phyloP scores from a whole-genome alignment of 2,329 filamentous ascomycete genomes.

The Ilyonectria robusta region DNA sequence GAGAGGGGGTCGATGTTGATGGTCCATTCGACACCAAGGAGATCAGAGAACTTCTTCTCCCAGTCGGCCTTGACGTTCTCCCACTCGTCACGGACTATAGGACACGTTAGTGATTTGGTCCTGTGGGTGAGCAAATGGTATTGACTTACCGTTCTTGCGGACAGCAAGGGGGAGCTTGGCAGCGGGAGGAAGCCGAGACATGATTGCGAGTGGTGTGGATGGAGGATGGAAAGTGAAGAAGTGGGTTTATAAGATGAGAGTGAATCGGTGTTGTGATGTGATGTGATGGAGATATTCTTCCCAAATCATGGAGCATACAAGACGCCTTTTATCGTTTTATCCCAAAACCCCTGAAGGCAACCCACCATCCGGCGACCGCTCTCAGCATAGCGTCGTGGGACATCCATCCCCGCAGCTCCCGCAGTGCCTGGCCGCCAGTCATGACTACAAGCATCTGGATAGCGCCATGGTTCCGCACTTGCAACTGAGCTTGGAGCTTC shows the following conservation, averaged over 20 bases:
- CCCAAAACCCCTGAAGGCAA: conserved; percentile 22
- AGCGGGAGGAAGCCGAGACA: conserved; percentile 58
- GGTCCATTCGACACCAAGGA: conserved; percentile 65
- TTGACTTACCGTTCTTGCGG: conserved; percentile 64
- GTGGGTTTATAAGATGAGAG: neutral
- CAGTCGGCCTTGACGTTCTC: conserved; percentile 61
- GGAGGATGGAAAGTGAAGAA: neutral
- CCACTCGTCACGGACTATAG: conserved; percentile 66
- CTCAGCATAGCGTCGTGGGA: conserved; percentile 16
- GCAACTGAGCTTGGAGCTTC: conserved; percentile 9
- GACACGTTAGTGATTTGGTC: neutral
- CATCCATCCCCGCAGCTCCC: neutral
- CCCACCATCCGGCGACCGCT: conserved; percentile 14
- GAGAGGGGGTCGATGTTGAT: conserved; percentile 62
- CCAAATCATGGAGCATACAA: neutral
- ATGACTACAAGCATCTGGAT: conserved; percentile 3
- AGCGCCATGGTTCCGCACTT: conserved; percentile 1
- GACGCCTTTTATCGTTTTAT: conserved; percentile 16
- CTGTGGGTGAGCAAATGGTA: neutral
- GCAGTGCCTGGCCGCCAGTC: neutral
- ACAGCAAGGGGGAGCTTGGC: conserved; percentile 66
- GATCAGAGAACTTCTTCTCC: conserved; percentile 60
- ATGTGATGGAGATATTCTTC: neutral
- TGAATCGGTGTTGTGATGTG: neutral
- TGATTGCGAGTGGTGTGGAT: conserved; percentile 20